Evolutionary conservation across 2,329 filamentous ascomycete species (phyloP), one percentile per base, ranked within the genome.

Genomic region (Beauveria bassiana): DNA sequence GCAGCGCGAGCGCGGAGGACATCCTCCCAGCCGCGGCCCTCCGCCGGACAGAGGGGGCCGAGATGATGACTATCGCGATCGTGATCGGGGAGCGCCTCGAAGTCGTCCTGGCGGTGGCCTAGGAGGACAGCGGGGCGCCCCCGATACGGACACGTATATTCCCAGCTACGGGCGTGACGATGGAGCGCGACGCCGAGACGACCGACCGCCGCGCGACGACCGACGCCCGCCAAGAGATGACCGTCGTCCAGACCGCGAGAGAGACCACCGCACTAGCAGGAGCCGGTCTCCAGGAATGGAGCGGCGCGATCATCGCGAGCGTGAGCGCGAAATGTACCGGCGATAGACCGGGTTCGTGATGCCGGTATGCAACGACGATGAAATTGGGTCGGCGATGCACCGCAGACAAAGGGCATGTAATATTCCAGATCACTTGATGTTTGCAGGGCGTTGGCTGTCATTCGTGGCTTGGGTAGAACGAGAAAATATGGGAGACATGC

Each of bases 1-100:
- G 83, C 77, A 79, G 51, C 73, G 81, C 59, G 81, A 82, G n/a
- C 76, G 79, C 24, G 78, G 77, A 10, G 69, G 82, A 14, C 80
- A 79, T 3, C 80, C 79, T n/a, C 31, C 34, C 4, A 51, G 61
- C 24, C 61, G 61, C 12, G 61, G 61, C 16, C 61, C 61, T 24
- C 61, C 50, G 1, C 49, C 47, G 2, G 61, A 59, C 74, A 81
- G 10, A 82, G 81, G 2, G 79, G 81, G 2, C 77, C 78, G n/a
- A 77, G 64, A 69, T 73, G 65, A 64, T 67, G 54, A 64, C 70
- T 66, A 18, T 66, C 73, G 76, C 10, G 75, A 75, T 63, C 68
- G 76, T 12, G 75, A 76, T 64, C 68, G 74, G n/a, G 74, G 56
- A 64, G 65, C 70, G 43, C 71, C 74, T n/a, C 68, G 75, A 62